A percentile compares a stretch with the other conserved stretches of the same genome.
Evolutionary conservation across 345 rosid genomes (phyloP).

Genomic region (Linum usitatissimum): DNA sequence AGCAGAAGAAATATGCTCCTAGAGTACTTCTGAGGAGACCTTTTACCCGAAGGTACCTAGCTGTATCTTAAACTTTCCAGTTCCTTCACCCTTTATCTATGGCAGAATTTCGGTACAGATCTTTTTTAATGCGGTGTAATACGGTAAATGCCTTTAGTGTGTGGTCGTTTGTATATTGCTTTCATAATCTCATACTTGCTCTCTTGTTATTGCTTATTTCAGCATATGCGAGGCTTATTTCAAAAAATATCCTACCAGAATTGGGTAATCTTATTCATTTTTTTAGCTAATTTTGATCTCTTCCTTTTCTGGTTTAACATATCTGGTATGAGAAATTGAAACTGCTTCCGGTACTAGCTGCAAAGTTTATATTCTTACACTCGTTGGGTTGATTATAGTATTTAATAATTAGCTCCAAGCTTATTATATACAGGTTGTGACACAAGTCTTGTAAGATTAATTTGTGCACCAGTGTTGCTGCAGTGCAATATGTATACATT

Average conservation of each 20-base stretch:
- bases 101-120: background rate
- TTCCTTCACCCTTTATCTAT: background rate
- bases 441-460: too few relatives aligned
- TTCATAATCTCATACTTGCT: background rate
- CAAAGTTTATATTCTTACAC: background rate
- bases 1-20: slow-evolving; percentile 95
- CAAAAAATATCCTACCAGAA: slow-evolving; percentile 68
- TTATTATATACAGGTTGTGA: too few relatives aligned
- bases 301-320: background rate
- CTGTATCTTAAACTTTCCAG: background rate
- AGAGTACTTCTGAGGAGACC: slow-evolving; percentile 75
- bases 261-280: slow-evolving; percentile 40
- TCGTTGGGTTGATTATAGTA: background rate
- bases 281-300: background rate
- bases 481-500: too few relatives aligned
- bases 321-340: background rate
- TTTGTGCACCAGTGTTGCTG: too few relatives aligned
- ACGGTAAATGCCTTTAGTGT: background rate
- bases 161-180: background rate
- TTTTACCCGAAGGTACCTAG: slow-evolving; percentile 48
- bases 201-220: slow-evolving; percentile 18
- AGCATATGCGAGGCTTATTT: slow-evolving; percentile 94
- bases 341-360: too few relatives aligned
- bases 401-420: too few relatives aligned
- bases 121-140: background rate